Evolutionary conservation across 129 eudicot species (phyloP).

Genomic region (Flaveria linearis): DNA sequence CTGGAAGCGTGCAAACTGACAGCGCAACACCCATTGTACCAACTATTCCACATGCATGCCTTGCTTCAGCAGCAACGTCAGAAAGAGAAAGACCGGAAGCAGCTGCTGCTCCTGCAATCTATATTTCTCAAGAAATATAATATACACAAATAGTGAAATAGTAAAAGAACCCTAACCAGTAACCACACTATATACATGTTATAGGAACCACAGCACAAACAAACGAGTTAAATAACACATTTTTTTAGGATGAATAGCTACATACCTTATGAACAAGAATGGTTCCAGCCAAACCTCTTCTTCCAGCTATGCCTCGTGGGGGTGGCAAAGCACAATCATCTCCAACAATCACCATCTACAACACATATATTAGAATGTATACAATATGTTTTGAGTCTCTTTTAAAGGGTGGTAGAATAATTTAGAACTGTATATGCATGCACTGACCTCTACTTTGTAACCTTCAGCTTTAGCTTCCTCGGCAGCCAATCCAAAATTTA

Average conservation of each 20-base stretch:
- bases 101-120: slow-evolving; percentile 99
- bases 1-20: slow-evolving; percentile 94
- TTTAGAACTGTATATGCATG: slow-evolving; percentile 14
- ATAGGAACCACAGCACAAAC: neutral
- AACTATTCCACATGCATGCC: slow-evolving; percentile 77
- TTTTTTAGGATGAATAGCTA: slow-evolving; percentile 19
- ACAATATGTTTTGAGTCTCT: neutral
- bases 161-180: neutral
- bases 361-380: slow-evolving; percentile 2
- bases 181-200: neutral
- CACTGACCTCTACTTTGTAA: slow-evolving; percentile 84
- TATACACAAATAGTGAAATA: neutral
- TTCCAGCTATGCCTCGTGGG: slow-evolving; percentile 95
- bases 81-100: slow-evolving; percentile 77
- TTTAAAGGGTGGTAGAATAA: slow-evolving; percentile 9
- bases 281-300: slow-evolving; percentile 99
- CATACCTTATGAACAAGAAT: slow-evolving; percentile 89
- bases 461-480: slow-evolving; percentile 99
- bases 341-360: slow-evolving; percentile 95
- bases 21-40: slow-evolving; percentile 99
- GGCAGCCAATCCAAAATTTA: slow-evolving; percentile 96
- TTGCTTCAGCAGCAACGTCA: slow-evolving; percentile 93
- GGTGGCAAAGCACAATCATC: slow-evolving; percentile 99
- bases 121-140: slow-evolving; percentile 17
- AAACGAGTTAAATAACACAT: neutral